Percentiles rank a stretch among this genome's conserved stretches.
Evolutionary conservation across 306 rosid genomes (phyloP).

Genomic region (Citrullus mucosospermus): DNA sequence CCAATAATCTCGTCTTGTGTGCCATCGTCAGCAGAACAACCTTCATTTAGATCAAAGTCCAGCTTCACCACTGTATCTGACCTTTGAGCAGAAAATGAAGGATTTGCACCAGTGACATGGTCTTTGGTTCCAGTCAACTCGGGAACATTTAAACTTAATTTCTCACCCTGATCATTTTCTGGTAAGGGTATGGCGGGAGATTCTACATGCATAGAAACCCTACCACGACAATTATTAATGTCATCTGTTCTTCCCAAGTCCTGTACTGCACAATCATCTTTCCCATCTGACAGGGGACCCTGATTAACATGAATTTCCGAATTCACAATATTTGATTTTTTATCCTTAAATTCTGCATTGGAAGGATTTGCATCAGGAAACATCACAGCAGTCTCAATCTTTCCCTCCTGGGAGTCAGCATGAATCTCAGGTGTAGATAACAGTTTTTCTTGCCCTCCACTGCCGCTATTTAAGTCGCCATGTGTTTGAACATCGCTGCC

Average conservation of each 20-base stretch:
- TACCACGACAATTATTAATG: conserved; percentile 3
- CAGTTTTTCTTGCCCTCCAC: conserved; percentile 13
- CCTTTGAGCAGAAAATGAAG: conserved; percentile 14
- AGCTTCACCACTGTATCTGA: conserved; percentile 39
- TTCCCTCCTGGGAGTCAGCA: conserved; percentile 10
- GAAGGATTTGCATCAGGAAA: conserved; percentile 11
- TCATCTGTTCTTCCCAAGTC: conserved; percentile 14
- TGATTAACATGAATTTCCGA: conserved; percentile 7
- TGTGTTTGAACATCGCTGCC: conserved; percentile 15
- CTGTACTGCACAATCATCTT: conserved; percentile 6
- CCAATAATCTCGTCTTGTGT: conserved; percentile 41
- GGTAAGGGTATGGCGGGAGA: neutral
- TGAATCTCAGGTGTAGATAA: conserved; percentile 3
- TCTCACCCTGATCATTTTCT: conserved; percentile 21
- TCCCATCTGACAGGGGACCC: neutral
- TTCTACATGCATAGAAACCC: conserved; percentile 1
- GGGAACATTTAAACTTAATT: conserved; percentile 1
- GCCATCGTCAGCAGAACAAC: conserved; percentile 65
- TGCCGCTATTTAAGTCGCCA: conserved; percentile 8
- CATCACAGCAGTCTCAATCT: conserved; percentile 12
- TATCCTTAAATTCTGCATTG: conserved; percentile 13
- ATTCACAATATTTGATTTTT: conserved; percentile 13
- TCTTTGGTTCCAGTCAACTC: conserved; percentile 17
- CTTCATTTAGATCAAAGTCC: conserved; percentile 91
- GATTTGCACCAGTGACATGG: neutral